phyloP scores from a whole-genome alignment of 2,329 filamentous ascomycete species.

The Scedosporium aurantiacum region DNA sequence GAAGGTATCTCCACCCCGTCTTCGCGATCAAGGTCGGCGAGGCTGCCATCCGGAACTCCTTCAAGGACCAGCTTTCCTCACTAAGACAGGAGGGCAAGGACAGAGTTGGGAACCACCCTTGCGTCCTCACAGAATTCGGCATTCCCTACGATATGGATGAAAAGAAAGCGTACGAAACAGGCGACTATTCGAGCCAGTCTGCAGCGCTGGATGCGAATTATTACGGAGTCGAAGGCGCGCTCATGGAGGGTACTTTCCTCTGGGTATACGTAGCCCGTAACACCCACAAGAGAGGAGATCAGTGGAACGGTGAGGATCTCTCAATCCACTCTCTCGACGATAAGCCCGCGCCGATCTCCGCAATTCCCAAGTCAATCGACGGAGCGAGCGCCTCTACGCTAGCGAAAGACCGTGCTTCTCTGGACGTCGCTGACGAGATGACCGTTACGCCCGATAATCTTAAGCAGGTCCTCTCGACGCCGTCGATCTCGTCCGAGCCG shows the following conservation, averaged over 20 bases:
- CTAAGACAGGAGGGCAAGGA: constrained; percentile 81
- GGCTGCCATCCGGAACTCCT: constrained; percentile 85
- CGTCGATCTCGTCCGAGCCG: constrained; percentile 51
- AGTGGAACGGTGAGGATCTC: constrained; percentile 96
- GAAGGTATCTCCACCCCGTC: constrained; percentile 76
- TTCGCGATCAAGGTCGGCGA: constrained; percentile 92
- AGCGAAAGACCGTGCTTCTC: constrained; percentile 9
- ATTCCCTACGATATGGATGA: constrained; percentile 99
- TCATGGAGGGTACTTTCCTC: constrained; percentile 73
- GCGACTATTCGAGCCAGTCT: constrained; percentile 87
- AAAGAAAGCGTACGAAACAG: constrained; percentile 87
- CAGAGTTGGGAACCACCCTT: constrained; percentile 78
- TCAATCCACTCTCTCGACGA: constrained; percentile 86
- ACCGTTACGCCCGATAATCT: constrained; percentile 66
- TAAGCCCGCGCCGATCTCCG: constrained; percentile 43
- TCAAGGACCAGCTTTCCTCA: constrained; percentile 74
- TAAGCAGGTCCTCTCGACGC: constrained; percentile 57
- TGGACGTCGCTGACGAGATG: constrained; percentile 38
- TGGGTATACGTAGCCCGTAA: constrained; percentile 84
- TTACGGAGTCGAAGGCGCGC: constrained; percentile 76
- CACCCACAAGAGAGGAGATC: constrained; percentile 77
- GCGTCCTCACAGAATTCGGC: constrained; percentile 87
- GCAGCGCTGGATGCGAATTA: constrained; percentile 94
- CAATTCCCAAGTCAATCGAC: constrained; percentile 21
- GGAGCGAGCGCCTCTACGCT: constrained; percentile 10